Percentiles rank a stretch among this genome's conserved stretches.
Conservation (phyloP, 768 basidiomycete species). For the Macrolepiota albuminosa region DNA sequence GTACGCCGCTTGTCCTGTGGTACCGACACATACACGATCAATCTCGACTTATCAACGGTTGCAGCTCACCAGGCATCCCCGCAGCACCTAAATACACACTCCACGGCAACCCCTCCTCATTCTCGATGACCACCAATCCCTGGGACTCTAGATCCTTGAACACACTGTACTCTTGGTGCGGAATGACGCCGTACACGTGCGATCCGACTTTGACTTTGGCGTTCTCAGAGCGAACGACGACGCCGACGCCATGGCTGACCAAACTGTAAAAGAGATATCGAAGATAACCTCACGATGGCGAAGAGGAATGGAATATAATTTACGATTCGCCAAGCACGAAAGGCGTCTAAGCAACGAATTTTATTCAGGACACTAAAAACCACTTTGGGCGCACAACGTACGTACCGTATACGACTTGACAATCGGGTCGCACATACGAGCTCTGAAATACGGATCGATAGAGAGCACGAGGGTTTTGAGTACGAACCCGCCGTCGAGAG, state of each 20-base stretch:
- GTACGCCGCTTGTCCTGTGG: conserved; percentile 33
- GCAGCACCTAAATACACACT: conserved; percentile 42
- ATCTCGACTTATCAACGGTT: background rate
- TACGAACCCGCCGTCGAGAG: conserved; percentile 42
- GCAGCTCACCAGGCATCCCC: conserved; percentile 48
- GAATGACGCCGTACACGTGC: conserved; percentile 32
- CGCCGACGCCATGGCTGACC: conserved; percentile 31
- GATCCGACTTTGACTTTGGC: conserved; percentile 29
- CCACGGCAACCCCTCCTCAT: conserved; percentile 44
- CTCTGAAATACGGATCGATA: conserved; percentile 38
- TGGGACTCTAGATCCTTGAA: conserved; percentile 15
- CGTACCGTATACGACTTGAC: conserved; percentile 23
- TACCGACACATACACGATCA: background rate
- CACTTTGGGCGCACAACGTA: background rate
- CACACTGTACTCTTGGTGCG: conserved; percentile 38
- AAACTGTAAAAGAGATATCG: conserved; percentile 17
- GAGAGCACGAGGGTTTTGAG: conserved; percentile 45
- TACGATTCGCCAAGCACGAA: conserved; percentile 33
- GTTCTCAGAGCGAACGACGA: conserved; percentile 40
- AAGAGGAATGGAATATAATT: conserved; percentile 1
- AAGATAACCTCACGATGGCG: background rate
- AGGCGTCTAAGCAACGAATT: conserved; percentile 12
- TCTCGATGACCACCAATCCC: conserved; percentile 27
- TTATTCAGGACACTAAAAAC: background rate
- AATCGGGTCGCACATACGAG: conserved; percentile 30